phyloP scores from a whole-genome alignment of 2,329 filamentous ascomycete genomes.

The Onygenales sp. region DNA sequence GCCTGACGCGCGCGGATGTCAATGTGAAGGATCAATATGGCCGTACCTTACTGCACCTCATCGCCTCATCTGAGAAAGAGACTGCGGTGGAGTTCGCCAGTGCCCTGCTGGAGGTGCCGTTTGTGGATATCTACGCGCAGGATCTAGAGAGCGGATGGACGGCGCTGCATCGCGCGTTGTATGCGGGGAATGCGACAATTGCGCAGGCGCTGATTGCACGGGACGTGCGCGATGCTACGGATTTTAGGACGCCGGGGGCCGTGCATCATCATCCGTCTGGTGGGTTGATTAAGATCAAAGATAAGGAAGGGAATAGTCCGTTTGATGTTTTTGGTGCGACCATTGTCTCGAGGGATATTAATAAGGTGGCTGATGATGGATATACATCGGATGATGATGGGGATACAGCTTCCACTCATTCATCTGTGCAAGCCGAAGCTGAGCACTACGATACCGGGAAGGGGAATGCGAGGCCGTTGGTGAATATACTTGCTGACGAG shows the following conservation, averaged over 20 bases:
- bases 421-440: slow-evolving; percentile 39
- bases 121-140: slow-evolving; percentile 75
- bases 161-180: slow-evolving; percentile 79
- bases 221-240: slow-evolving; percentile 58
- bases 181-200: slow-evolving; percentile 78
- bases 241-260: slow-evolving; percentile 48
- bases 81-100: slow-evolving; percentile 66
- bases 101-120: slow-evolving; percentile 70
- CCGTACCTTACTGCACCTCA: slow-evolving; percentile 74
- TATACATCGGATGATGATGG: slow-evolving; percentile 37
- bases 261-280: slow-evolving; percentile 51
- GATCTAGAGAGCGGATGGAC: slow-evolving; percentile 96
- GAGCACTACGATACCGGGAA: slow-evolving; percentile 28
- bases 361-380: slow-evolving; percentile 23
- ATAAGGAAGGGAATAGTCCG: slow-evolving; percentile 86
- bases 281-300: slow-evolving; percentile 86
- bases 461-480: slow-evolving; percentile 21
- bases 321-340: slow-evolving; percentile 88
- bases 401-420: slow-evolving; percentile 29
- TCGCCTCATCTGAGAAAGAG: slow-evolving; percentile 63
- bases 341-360: slow-evolving; percentile 66
- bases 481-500: slow-evolving; percentile 61
- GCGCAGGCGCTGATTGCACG: slow-evolving; percentile 72
- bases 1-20: slow-evolving; percentile 56
- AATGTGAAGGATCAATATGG: slow-evolving; percentile 78